These are phyloP conservation scores for Lepraria neglecta DNA, from an alignment of 495 filamentous ascomycete species.

Conservation along the genomic window DNA sequence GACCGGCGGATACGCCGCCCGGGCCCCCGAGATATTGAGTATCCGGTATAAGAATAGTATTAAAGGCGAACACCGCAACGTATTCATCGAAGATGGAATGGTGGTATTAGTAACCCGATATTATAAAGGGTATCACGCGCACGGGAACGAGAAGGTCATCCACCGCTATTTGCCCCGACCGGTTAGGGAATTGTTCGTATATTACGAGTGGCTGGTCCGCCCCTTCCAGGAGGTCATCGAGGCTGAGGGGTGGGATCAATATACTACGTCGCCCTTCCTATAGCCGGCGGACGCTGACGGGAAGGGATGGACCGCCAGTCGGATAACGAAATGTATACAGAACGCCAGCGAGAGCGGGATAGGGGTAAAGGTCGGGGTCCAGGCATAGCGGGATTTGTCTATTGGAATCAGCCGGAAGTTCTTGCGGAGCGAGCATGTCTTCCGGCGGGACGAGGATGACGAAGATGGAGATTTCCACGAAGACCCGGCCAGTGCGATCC, in stretches of 20 bases:
- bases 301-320: background rate
- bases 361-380: background rate
- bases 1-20: background rate
- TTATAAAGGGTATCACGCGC: background rate
- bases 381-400: constrained; percentile 16
- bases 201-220: background rate
- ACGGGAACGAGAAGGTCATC: background rate
- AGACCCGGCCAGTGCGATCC: background rate
- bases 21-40: background rate
- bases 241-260: too few species aligned
- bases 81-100: background rate
- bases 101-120: background rate
- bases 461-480: background rate
- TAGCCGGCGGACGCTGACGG: background rate
- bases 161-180: background rate
- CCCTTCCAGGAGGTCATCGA: background rate
- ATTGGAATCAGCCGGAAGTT: constrained; percentile 19
- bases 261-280: background rate
- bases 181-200: background rate
- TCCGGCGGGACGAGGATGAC: background rate
- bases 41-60: background rate
- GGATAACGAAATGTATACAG: background rate
- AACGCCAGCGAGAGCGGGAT: background rate
- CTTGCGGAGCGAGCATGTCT: constrained; percentile 7
- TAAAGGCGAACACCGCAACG: background rate